A percentile compares a stretch with the other conserved stretches of the same genome.
Evolutionary conservation across 345 rosid genomes (phyloP).

Genomic region (Corymbia maculata): DNA sequence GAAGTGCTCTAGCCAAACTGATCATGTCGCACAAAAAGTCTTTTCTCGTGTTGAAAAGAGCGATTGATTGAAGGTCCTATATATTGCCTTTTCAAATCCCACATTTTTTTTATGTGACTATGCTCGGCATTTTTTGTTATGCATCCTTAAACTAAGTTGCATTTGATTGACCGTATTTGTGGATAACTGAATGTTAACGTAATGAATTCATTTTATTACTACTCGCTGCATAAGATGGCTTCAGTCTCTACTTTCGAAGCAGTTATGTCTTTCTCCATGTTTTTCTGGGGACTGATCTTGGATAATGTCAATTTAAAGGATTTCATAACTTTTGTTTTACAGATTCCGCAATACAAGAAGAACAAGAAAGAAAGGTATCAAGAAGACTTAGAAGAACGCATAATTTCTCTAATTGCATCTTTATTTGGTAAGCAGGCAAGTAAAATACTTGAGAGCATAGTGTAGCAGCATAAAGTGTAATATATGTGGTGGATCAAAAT

Average conservation of each 20-base stretch:
- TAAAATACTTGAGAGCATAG: conserved; percentile 1
- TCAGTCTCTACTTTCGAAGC: background rate
- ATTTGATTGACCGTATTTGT: background rate
- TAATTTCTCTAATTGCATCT: conserved; percentile 75
- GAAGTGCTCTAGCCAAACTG: background rate
- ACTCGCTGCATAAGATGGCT: background rate
- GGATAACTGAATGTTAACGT: background rate
- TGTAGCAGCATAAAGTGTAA: background rate
- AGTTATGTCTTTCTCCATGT: background rate
- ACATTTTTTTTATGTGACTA: background rate
- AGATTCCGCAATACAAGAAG: conserved; percentile 88
- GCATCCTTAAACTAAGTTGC: background rate
- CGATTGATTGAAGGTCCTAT: background rate
- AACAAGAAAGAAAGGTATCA: conserved; percentile 76
- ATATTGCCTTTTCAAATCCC: background rate
- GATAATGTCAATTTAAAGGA: background rate
- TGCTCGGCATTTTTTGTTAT: background rate
- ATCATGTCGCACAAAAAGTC: background rate
- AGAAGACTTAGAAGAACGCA: conserved; percentile 86
- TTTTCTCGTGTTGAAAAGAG: background rate
- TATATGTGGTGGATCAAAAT: background rate
- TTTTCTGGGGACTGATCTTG: background rate
- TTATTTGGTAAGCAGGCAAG: conserved; percentile 81
- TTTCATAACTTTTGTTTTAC: conserved; percentile 5
- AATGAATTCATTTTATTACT: background rate